phyloP scores from a whole-genome alignment of 2,329 filamentous ascomycete species.

The Colletotrichum lindemuthianum region DNA sequence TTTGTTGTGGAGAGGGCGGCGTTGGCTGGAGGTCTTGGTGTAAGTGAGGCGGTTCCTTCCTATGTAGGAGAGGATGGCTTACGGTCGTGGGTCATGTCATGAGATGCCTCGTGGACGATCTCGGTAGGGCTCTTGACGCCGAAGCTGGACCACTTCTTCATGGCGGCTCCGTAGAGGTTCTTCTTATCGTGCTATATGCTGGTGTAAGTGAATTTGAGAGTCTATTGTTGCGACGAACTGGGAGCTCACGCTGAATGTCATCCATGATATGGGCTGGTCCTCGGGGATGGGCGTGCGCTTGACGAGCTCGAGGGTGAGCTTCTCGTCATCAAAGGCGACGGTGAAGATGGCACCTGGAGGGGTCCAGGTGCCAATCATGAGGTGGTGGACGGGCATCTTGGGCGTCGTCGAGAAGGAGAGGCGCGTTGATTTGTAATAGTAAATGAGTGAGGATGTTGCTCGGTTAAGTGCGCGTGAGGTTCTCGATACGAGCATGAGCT shows the following conservation, averaged over 20 bases:
- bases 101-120: constrained; percentile 79
- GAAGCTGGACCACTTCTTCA: constrained; percentile 94
- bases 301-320: constrained; percentile 76
- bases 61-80: constrained; percentile 46
- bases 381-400: constrained; percentile 81
- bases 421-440: neutral
- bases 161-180: constrained; percentile 87
- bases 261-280: constrained; percentile 92
- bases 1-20: constrained; percentile 78
- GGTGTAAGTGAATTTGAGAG: constrained; percentile 35
- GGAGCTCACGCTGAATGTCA: constrained; percentile 81
- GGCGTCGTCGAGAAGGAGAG: constrained; percentile 21
- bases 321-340: constrained; percentile 86
- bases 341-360: constrained; percentile 91
- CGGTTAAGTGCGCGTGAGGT: constrained; percentile 5
- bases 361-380: constrained; percentile 94
- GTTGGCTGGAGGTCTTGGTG: constrained; percentile 58
- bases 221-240: neutral
- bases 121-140: constrained; percentile 78
- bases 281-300: constrained; percentile 84
- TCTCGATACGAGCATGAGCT: constrained; percentile 20
- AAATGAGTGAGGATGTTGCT: neutral
- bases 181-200: constrained; percentile 77
- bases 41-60: neutral
- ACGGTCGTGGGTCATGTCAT: constrained; percentile 82